phyloP scores from a whole-genome alignment of 768 basidiomycete genomes.

The Auriculariales sp. region DNA sequence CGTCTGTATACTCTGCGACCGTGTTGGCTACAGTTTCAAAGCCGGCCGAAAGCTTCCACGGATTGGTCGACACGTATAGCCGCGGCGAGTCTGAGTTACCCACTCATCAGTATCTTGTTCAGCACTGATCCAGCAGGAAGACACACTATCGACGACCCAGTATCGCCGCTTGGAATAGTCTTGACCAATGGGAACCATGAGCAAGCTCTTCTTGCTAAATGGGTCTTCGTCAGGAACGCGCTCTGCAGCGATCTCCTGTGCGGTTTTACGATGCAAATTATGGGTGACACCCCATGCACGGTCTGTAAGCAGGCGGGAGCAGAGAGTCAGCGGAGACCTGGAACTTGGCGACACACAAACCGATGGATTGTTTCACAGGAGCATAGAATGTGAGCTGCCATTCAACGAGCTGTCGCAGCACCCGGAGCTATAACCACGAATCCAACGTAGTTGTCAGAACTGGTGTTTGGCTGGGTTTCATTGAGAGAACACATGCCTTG shows the following conservation, averaged over 20 bases:
- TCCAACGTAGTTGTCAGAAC: too few species aligned
- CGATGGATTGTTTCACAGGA: slow-evolving; percentile 54
- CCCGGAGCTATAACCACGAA: slow-evolving; percentile 44
- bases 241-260: slow-evolving; percentile 36
- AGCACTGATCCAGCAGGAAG: slow-evolving; percentile 22
- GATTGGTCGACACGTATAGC: slow-evolving; percentile 72
- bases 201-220: slow-evolving; percentile 49
- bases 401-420: slow-evolving; percentile 75
- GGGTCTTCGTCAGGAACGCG: slow-evolving; percentile 33
- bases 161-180: slow-evolving; percentile 64
- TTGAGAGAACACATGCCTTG: slow-evolving; percentile 40
- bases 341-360: too few species aligned
- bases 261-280: slow-evolving; percentile 80
- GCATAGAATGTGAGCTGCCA: slow-evolving; percentile 58
- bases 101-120: too few species aligned
- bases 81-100: slow-evolving; percentile 58
- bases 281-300: slow-evolving; percentile 77
- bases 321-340: too few species aligned
- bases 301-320: too few species aligned
- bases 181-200: slow-evolving; percentile 61
- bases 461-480: slow-evolving; percentile 10
- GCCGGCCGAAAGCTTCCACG: slow-evolving; percentile 75
- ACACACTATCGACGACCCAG: slow-evolving; percentile 85
- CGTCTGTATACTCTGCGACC: slow-evolving; percentile 52
- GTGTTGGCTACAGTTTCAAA: slow-evolving; percentile 61